A percentile compares a stretch with the other conserved stretches of the same genome.
These are phyloP conservation scores for Candida xiaguanensis DNA, from an alignment of 805 yeast species.

Conservation along the genomic window DNA sequence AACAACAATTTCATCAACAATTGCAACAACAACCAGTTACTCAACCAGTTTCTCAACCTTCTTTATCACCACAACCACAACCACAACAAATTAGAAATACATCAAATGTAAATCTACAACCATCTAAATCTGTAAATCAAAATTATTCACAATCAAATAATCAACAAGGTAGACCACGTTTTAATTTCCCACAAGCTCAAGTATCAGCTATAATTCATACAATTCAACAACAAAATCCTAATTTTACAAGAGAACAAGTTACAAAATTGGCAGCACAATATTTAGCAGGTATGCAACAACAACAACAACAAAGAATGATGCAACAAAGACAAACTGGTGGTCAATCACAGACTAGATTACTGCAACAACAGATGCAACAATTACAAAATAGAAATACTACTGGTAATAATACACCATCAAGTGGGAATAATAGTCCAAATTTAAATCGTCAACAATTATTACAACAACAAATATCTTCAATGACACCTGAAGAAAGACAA, in stretches of 20 bases:
- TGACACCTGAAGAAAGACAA: constrained; percentile 42
- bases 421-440: constrained; percentile 12
- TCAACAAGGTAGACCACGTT: constrained; percentile 23
- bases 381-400: constrained; percentile 14
- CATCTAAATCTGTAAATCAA: not conserved
- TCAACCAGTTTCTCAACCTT: not conserved
- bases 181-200: constrained; percentile 55
- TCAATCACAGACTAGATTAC: constrained; percentile 33
- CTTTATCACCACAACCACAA: constrained; percentile 3
- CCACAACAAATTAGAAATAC: constrained; percentile 4
- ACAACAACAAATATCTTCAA: constrained; percentile 8
- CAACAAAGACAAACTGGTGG: not conserved
- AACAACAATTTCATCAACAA: constrained; percentile 1
- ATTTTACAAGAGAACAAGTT: constrained; percentile 58
- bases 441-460: constrained; percentile 6
- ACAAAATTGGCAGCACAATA: constrained; percentile 64
- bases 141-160: constrained; percentile 1
- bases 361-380: constrained; percentile 20
- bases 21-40: constrained; percentile 4
- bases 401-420: constrained; percentile 39
- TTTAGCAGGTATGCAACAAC: constrained; percentile 54
- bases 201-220: constrained; percentile 62
- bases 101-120: constrained; percentile 1
- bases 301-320: constrained; percentile 31
- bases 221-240: constrained; percentile 64